A percentile compares a stretch with the other conserved stretches of the same genome.
phyloP scores from a whole-genome alignment of 768 basidiomycete species.

The Postia placenta region DNA sequence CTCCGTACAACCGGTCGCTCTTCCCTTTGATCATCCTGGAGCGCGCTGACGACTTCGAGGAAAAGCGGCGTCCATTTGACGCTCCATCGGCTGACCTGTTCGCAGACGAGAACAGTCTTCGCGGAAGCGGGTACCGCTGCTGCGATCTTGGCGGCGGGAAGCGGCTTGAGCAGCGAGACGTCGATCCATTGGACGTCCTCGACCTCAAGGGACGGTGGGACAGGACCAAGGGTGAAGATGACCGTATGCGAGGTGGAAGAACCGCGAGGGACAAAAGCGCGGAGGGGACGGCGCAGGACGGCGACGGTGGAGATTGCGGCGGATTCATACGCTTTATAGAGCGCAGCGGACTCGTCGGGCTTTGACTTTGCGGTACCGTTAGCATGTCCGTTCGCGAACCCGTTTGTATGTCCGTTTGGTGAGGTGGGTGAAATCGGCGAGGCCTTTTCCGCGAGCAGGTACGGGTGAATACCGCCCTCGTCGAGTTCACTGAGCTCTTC shows the following conservation, averaged over 20 bases:
- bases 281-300: conserved; percentile 54
- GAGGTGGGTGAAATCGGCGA: conserved; percentile 15
- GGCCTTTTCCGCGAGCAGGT: conserved; percentile 45
- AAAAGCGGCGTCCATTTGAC: conserved; percentile 86
- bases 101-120: conserved; percentile 71
- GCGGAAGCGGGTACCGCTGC: conserved; percentile 54
- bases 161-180: conserved; percentile 63
- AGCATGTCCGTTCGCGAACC: conserved; percentile 27
- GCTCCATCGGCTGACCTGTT: conserved; percentile 71
- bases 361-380: conserved; percentile 23
- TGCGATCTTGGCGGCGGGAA: conserved; percentile 51
- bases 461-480: conserved; percentile 53
- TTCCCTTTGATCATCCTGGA: conserved; percentile 49
- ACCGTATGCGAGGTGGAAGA: conserved; percentile 55
- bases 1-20: conserved; percentile 50
- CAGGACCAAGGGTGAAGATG: conserved; percentile 63
- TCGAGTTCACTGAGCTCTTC: conserved; percentile 44
- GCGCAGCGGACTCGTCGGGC: conserved; percentile 15
- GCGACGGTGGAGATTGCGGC: conserved; percentile 61
- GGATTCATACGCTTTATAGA: conserved; percentile 60
- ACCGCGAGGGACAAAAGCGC: conserved; percentile 48
- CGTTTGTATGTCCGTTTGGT: conserved; percentile 26
- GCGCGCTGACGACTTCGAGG: conserved; percentile 68
- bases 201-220: conserved; percentile 34
- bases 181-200: conserved; percentile 61